These are phyloP conservation scores for Croton laevigatus DNA, from an alignment of 441 rosid genomes.

Conservation along the genomic window DNA sequence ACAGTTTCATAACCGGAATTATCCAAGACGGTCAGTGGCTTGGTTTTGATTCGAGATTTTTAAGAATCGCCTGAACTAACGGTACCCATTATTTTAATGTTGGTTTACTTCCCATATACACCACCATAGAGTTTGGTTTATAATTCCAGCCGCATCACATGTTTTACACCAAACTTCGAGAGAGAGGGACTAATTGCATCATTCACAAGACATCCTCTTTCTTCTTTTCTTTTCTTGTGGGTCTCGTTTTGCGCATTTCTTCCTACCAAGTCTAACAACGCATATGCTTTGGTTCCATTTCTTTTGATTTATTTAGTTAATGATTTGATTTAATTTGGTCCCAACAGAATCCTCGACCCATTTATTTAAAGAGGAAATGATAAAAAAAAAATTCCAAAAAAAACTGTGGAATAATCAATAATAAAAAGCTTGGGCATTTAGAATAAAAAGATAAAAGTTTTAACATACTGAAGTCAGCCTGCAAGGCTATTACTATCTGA, in stretches of 20 bases:
- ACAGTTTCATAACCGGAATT: neutral
- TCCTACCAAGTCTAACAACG: neutral
- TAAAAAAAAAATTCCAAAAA: neutral
- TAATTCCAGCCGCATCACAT: neutral
- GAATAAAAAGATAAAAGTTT: too few relatives aligned
- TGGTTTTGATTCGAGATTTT: too few relatives aligned
- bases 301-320: too few relatives aligned
- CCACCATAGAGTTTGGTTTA: too few relatives aligned
- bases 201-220: neutral
- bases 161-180: neutral
- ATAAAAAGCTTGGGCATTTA: too few relatives aligned
- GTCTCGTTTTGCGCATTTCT: neutral
- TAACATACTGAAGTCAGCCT: too few relatives aligned
- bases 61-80: neutral
- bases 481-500: too few relatives aligned
- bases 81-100: too few relatives aligned
- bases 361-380: neutral
- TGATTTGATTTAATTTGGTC: too few relatives aligned
- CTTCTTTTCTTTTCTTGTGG: neutral
- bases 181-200: too few relatives aligned
- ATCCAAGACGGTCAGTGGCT: neutral
- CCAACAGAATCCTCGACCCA: too few relatives aligned
- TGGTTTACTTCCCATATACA: neutral
- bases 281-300: neutral
- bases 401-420: neutral